Conservation (phyloP, 139 green algal genomes). For the Chlorella sorokiniana region DNA sequence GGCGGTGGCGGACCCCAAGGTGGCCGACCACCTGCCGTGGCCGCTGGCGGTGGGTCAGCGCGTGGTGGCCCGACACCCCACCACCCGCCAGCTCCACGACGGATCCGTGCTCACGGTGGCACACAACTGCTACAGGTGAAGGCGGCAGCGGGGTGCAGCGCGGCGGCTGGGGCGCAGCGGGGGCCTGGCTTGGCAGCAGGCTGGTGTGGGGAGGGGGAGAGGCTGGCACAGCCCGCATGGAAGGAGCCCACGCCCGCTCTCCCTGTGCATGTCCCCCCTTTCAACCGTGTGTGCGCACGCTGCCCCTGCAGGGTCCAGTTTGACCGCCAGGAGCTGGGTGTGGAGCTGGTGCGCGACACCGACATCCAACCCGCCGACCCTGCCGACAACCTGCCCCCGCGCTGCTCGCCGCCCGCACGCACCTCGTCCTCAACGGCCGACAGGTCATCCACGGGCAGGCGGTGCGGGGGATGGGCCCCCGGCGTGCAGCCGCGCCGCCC, state of each 20-base stretch:
- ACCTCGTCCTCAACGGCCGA: conserved; percentile 48
- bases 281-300: background rate
- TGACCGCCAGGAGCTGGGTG: conserved; percentile 78
- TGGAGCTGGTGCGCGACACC: conserved; percentile 79
- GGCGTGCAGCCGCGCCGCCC: background rate
- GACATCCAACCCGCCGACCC: conserved; percentile 75
- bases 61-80: conserved; percentile 86
- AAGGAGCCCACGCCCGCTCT: too few species aligned
- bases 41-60: conserved; percentile 79
- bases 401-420: conserved; percentile 26
- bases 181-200: background rate
- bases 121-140: conserved; percentile 66
- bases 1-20: conserved; percentile 2
- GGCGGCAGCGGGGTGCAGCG: background rate
- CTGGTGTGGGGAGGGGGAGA: background rate
- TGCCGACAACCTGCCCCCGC: conserved; percentile 45
- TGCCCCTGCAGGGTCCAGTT: conserved; percentile 79
- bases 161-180: background rate
- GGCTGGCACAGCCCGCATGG: background rate
- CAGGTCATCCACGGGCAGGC: conserved; percentile 21
- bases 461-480: conserved; percentile 5
- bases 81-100: conserved; percentile 76
- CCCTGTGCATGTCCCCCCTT: background rate
- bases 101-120: conserved; percentile 86
- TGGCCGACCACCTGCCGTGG: conserved; percentile 57